These are phyloP conservation scores for Taphrina deformans DNA, from an alignment of 1,139 yeast species.

Conservation along the genomic window DNA sequence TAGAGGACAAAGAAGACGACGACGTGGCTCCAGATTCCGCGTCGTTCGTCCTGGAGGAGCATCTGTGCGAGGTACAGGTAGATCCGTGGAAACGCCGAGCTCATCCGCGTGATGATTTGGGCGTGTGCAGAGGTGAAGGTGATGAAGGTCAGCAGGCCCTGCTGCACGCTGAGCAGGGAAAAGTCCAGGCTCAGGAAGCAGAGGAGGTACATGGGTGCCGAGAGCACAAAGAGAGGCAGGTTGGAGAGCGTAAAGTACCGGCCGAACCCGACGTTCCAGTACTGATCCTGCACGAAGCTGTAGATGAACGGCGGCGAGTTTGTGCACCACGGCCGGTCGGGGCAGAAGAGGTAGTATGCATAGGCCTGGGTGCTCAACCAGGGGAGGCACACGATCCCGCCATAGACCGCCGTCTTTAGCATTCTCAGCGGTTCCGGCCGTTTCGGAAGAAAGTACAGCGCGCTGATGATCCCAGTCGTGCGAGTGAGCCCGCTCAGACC, in stretches of 20 bases:
- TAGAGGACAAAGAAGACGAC: constrained; percentile 21
- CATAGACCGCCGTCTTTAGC: constrained; percentile 17
- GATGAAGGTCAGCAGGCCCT: constrained; percentile 51
- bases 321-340: constrained; percentile 75
- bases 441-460: constrained; percentile 65
- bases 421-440: constrained; percentile 32
- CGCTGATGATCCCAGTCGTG: constrained; percentile 74
- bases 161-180: constrained; percentile 43
- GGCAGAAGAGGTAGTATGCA: constrained; percentile 65
- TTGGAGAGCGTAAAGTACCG: constrained; percentile 79
- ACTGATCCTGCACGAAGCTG: constrained; percentile 70
- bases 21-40: neutral
- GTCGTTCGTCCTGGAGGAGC: constrained; percentile 12
- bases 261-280: constrained; percentile 84
- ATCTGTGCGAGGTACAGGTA: constrained; percentile 66
- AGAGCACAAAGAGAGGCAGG: constrained; percentile 79
- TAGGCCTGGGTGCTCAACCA: constrained; percentile 53
- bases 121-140: constrained; percentile 72
- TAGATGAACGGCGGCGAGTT: constrained; percentile 60
- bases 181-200: constrained; percentile 37
- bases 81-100: constrained; percentile 71
- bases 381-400: constrained; percentile 51
- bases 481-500: constrained; percentile 63
- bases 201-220: constrained; percentile 53
- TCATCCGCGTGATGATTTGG: constrained; percentile 78